A percentile compares a stretch with the other conserved stretches of the same genome.
These are phyloP conservation scores for Eremothecium coryli DNA, from an alignment of 1,139 yeast species.

Conservation along the genomic window DNA sequence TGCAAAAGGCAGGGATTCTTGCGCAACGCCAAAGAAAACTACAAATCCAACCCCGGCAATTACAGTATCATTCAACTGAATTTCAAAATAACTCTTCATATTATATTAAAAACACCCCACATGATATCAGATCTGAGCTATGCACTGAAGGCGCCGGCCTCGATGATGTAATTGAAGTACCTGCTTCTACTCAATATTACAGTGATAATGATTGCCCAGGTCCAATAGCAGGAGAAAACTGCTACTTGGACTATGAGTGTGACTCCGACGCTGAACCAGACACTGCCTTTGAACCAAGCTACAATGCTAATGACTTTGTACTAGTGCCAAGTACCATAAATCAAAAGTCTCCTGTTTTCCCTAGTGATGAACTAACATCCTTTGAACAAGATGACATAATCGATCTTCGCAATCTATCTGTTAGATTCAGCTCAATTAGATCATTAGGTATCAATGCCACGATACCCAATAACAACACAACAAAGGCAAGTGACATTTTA, in stretches of 20 bases:
- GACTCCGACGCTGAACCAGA: background rate
- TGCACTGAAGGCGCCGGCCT: background rate
- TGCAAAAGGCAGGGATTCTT: background rate
- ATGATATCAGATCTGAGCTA: background rate
- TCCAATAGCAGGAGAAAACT: background rate
- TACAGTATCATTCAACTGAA: too few relatives aligned
- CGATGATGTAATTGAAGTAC: background rate
- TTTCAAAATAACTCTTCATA: too few relatives aligned
- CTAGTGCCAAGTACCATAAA: background rate
- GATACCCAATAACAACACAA: background rate
- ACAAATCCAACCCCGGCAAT: too few relatives aligned
- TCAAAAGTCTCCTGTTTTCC: background rate
- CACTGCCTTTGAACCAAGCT: background rate
- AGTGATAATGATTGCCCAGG: background rate
- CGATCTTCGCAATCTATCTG: conserved; percentile 1
- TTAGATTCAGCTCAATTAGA: conserved; percentile 4
- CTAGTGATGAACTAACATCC: background rate
- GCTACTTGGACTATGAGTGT: background rate
- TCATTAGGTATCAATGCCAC: conserved; percentile 2
- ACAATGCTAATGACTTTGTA: background rate
- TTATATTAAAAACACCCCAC: too few relatives aligned
- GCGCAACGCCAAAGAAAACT: background rate
- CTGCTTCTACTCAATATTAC: background rate
- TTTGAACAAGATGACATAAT: background rate
- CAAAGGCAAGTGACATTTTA: conserved; percentile 2